Conservation (phyloP, 2,329 filamentous ascomycete species). For the Fusarium sp. region DNA sequence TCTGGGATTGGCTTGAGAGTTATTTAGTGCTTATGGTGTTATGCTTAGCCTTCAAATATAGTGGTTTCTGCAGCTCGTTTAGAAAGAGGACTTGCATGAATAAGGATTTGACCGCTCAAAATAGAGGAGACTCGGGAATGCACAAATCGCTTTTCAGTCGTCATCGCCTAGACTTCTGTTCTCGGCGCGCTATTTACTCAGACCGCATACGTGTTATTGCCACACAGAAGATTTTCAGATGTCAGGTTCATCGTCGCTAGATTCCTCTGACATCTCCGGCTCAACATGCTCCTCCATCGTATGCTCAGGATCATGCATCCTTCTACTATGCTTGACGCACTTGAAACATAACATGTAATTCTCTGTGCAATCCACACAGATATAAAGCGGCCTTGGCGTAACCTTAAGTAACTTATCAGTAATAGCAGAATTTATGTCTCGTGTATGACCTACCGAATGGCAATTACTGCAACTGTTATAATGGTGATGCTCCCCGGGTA, state of each 20-base stretch:
- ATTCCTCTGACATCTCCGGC: neutral
- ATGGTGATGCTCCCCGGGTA: neutral
- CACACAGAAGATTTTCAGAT: neutral
- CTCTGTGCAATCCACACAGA: neutral
- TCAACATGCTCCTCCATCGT: neutral
- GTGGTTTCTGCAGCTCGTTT: neutral
- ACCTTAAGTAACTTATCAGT: neutral
- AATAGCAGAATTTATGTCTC: accelerated
- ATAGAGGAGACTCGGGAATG: no score
- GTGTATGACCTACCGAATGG: neutral
- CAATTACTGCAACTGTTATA: neutral
- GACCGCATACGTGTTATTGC: accelerated
- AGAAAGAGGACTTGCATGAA: neutral
- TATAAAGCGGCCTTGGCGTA: neutral
- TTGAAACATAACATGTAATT: neutral
- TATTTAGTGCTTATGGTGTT: neutral
- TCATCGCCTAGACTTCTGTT: neutral
- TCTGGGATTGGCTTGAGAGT: neutral
- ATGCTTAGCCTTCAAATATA: neutral
- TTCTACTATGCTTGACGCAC: neutral
- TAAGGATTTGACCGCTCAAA: neutral
- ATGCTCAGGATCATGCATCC: neutral
- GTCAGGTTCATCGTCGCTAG: neutral
- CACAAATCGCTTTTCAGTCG: neutral
- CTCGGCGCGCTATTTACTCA: neutral